Percentiles rank a stretch among this genome's conserved stretches.
Evolutionary conservation across 805 yeast genomes (phyloP).

Genomic region (Yarrowia sp.): DNA sequence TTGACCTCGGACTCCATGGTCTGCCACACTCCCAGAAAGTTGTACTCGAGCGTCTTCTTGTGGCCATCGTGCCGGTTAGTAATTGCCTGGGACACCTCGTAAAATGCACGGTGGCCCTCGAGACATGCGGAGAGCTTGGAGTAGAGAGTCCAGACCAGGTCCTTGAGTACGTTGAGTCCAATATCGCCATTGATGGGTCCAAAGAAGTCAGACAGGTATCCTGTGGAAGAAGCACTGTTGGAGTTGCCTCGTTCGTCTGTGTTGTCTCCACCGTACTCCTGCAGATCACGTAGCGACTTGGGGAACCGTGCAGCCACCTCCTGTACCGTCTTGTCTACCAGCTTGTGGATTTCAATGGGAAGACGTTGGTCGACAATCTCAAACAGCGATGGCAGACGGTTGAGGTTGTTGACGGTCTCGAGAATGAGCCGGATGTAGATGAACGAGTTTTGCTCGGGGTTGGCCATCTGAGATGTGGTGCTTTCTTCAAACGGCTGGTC

Average conservation of each 20-base stretch:
- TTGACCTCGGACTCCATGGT: constrained; percentile 46
- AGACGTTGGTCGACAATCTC: constrained; percentile 54
- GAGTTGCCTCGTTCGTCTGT: neutral
- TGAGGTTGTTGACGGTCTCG: constrained; percentile 57
- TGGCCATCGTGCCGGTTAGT: constrained; percentile 28
- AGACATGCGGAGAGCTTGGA: constrained; percentile 58
- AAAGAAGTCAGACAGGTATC: constrained; percentile 15
- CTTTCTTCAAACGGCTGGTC: constrained; percentile 28
- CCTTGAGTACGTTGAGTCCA: constrained; percentile 57
- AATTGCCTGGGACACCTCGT: constrained; percentile 47
- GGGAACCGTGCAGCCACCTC: constrained; percentile 61
- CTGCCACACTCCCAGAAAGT: constrained; percentile 47
- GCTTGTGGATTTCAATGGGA: constrained; percentile 59
- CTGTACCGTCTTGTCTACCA: constrained; percentile 61
- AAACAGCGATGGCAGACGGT: constrained; percentile 58
- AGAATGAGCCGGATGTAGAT: constrained; percentile 54
- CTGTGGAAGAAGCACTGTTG: neutral
- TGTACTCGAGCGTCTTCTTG: constrained; percentile 36
- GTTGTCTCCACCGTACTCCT: constrained; percentile 7
- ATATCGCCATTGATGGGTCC: constrained; percentile 42
- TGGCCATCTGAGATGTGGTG: constrained; percentile 41
- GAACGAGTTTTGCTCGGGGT: constrained; percentile 48
- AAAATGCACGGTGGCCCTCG: constrained; percentile 67
- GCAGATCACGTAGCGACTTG: constrained; percentile 39
- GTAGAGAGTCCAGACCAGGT: constrained; percentile 70